phyloP scores from a whole-genome alignment of 2,329 filamentous ascomycete species.

The Leptographium wingfieldii region DNA sequence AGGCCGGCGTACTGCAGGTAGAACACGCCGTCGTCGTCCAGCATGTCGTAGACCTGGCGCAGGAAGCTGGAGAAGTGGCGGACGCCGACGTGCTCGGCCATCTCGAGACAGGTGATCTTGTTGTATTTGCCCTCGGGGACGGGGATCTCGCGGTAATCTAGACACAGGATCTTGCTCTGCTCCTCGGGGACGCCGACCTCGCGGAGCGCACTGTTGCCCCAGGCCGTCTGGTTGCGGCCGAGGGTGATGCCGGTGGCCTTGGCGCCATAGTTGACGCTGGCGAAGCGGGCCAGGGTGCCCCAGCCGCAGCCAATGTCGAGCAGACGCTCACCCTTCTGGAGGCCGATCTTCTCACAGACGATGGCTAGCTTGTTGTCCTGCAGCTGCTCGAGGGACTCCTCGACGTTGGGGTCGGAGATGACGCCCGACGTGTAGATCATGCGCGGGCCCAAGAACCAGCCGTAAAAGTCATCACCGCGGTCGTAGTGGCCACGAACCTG shows the following conservation, averaged over 20 bases:
- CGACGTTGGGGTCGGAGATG: slow-evolving; percentile 73
- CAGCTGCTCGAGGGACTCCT: slow-evolving; percentile 86
- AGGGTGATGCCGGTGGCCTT: slow-evolving; percentile 80
- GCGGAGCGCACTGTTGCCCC: slow-evolving; percentile 85
- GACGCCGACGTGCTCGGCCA: slow-evolving; percentile 97
- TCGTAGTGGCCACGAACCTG: slow-evolving; percentile 97
- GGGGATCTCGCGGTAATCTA: slow-evolving; percentile 93
- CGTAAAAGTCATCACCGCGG: slow-evolving; percentile 95
- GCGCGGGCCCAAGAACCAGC: slow-evolving; percentile 93
- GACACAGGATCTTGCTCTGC: slow-evolving; percentile 86
- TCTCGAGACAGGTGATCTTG: slow-evolving; percentile 95
- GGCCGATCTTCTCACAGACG: slow-evolving; percentile 88
- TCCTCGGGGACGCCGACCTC: slow-evolving; percentile 70
- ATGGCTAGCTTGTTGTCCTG: slow-evolving; percentile 96
- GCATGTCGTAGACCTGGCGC: slow-evolving; percentile 83
- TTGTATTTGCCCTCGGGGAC: slow-evolving; percentile 67
- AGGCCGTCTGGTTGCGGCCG: slow-evolving; percentile 89
- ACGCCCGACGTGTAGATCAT: slow-evolving; percentile 98
- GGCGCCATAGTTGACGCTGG: slow-evolving; percentile 81
- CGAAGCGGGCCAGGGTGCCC: slow-evolving; percentile 91
- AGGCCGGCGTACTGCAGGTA: slow-evolving; percentile 94
- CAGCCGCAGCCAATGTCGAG: slow-evolving; percentile 97
- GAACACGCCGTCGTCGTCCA: slow-evolving; percentile 91
- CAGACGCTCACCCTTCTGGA: slow-evolving; percentile 68
- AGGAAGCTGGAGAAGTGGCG: slow-evolving; percentile 74